A percentile compares a stretch with the other conserved stretches of the same genome.
Evolutionary conservation across 768 basidiomycete genomes (phyloP).

Genomic region (Fomitopsis pulvina): DNA sequence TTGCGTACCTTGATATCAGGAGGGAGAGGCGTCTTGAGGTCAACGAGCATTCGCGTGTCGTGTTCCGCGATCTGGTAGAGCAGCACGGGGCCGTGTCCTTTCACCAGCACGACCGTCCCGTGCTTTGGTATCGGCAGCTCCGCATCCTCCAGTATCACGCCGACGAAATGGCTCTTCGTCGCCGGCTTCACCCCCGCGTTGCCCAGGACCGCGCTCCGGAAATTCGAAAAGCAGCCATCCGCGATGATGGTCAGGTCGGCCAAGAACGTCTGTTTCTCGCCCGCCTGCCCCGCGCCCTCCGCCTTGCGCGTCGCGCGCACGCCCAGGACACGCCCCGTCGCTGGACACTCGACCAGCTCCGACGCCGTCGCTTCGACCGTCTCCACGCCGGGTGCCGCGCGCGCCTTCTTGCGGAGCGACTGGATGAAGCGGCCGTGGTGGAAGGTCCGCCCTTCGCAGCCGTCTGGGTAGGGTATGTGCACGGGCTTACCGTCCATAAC

Average conservation of each 20-base stretch:
- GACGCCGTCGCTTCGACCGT: conserved; percentile 82
- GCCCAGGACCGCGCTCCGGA: conserved; percentile 66
- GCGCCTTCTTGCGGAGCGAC: conserved; percentile 64
- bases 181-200: conserved; percentile 38
- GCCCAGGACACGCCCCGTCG: conserved; percentile 52
- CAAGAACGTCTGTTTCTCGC: conserved; percentile 46
- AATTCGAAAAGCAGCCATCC: conserved; percentile 94
- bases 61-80: conserved; percentile 86
- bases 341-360: conserved; percentile 57
- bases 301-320: conserved; percentile 49
- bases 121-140: conserved; percentile 66
- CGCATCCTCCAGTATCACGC: conserved; percentile 75
- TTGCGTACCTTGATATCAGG: conserved; percentile 64
- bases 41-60: conserved; percentile 92
- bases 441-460: conserved; percentile 74
- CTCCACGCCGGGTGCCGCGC: conserved; percentile 56
- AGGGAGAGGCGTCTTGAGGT: conserved; percentile 80
- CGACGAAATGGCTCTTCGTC: conserved; percentile 78
- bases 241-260: conserved; percentile 84
- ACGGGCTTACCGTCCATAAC: conserved; percentile 61
- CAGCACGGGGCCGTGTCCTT: conserved; percentile 81
- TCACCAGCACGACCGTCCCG: conserved; percentile 79
- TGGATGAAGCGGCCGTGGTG: conserved; percentile 92
- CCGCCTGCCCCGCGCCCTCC: conserved; percentile 33
- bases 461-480: conserved; percentile 82